Conservation (phyloP, 257 asterid genomes). For the Coffea eugenioides region DNA sequence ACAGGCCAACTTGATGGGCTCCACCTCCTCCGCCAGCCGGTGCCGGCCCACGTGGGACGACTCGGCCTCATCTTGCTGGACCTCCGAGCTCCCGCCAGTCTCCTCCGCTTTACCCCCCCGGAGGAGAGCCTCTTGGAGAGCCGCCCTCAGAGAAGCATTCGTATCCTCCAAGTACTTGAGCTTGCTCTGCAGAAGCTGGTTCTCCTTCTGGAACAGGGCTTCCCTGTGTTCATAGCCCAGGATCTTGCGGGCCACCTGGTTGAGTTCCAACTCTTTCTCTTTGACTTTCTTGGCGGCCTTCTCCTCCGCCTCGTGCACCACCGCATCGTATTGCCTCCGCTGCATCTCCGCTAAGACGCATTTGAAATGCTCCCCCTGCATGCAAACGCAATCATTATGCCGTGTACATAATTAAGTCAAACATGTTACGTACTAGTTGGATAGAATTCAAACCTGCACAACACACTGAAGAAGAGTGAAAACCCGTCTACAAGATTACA, state of each 20-base stretch:
- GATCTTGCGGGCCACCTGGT: not conserved
- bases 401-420: not conserved
- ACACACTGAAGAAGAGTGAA: too few species aligned
- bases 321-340: not conserved
- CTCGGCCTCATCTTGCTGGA: slow-evolving; percentile 30
- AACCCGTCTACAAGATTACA: too few species aligned
- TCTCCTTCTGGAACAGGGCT: slow-evolving; percentile 18
- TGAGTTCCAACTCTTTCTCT: slow-evolving; percentile 5
- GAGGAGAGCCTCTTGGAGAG: not conserved
- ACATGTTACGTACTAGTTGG: not conserved
- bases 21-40: slow-evolving; percentile 3
- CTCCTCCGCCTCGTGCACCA: slow-evolving; percentile 8
- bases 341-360: not conserved
- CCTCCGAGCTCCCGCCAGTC: not conserved
- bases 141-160: not conserved
- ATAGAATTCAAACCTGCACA: too few species aligned
- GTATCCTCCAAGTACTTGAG: slow-evolving; percentile 25
- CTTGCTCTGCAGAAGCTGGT: not conserved
- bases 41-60: slow-evolving; percentile 32
- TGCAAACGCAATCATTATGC: too few species aligned
- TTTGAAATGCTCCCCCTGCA: slow-evolving; percentile 12
- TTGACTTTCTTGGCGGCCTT: not conserved
- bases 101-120: not conserved
- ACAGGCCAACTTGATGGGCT: slow-evolving; percentile 32
- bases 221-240: not conserved